Conservation (phyloP, 805 yeast genomes). For the Kodamaea fukazawae region DNA sequence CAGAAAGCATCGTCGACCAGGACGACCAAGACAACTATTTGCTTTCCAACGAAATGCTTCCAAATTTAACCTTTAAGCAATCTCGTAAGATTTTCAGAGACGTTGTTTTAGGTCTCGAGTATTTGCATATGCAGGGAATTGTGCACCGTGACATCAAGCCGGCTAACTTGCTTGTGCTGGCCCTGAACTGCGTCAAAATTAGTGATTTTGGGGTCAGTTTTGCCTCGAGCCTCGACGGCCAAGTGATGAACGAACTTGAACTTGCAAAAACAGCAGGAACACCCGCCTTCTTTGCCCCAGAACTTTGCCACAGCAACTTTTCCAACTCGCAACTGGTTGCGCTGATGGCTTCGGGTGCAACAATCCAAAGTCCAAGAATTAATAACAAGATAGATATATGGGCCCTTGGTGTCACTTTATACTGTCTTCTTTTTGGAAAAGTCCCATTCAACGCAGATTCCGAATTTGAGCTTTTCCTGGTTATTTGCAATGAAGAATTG, state of each 20-base stretch:
- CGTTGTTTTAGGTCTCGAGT: constrained; percentile 83
- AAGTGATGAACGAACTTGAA: constrained; percentile 58
- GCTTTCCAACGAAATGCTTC: constrained; percentile 33
- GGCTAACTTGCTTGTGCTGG: constrained; percentile 75
- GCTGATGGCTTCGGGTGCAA: constrained; percentile 1
- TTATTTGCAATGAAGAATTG: constrained; percentile 62
- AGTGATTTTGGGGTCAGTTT: constrained; percentile 97
- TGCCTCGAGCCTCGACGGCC: constrained; percentile 49
- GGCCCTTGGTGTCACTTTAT: constrained; percentile 93
- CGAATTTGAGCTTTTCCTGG: constrained; percentile 81
- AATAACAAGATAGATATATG: constrained; percentile 91
- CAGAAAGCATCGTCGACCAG: constrained; percentile 2
- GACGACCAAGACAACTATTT: constrained; percentile 21
- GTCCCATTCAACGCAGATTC: constrained; percentile 87
- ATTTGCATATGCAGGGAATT: constrained; percentile 84
- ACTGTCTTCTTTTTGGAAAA: constrained; percentile 81
- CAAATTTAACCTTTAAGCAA: constrained; percentile 64
- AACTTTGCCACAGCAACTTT: constrained; percentile 67
- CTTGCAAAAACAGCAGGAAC: constrained; percentile 96
- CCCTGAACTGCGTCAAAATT: constrained; percentile 76
- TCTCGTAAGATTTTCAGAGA: constrained; percentile 76
- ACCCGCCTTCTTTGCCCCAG: constrained; percentile 90
- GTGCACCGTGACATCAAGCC: constrained; percentile 96
- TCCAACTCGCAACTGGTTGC: constrained; percentile 11
- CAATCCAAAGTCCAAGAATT: constrained; percentile 44